Evolutionary conservation across 2,329 filamentous ascomycete genomes (phyloP).

Genomic region (Catunica adiposa): DNA sequence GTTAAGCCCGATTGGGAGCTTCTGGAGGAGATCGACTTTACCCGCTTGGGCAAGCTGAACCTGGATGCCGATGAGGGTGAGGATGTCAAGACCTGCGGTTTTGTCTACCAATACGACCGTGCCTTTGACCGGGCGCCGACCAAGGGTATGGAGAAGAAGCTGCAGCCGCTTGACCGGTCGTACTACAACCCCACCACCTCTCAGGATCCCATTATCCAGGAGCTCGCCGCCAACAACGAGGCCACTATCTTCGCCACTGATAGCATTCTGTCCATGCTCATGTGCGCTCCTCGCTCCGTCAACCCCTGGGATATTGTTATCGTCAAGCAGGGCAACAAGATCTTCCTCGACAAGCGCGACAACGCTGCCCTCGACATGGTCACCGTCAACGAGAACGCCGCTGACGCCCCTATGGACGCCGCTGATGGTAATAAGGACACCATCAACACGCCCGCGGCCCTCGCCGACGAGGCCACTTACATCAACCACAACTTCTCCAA

Average conservation of each 20-base stretch:
- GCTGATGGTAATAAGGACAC: conserved; percentile 84
- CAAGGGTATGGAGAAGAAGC: conserved; percentile 73
- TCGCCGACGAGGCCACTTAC: conserved; percentile 94
- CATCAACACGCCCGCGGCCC: conserved; percentile 82
- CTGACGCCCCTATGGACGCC: conserved; percentile 80
- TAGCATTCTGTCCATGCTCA: conserved; percentile 95
- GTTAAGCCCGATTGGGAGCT: conserved; percentile 92
- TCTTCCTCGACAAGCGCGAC: conserved; percentile 97
- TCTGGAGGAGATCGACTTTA: conserved; percentile 97
- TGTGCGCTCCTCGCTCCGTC: conserved; percentile 91
- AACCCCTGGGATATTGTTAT: conserved; percentile 99
- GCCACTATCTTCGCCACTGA: conserved; percentile 95
- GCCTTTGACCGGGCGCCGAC: conserved; percentile 86
- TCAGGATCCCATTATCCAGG: conserved; percentile 89
- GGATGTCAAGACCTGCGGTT: conserved; percentile 87
- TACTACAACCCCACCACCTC: conserved; percentile 98
- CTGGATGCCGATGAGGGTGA: conserved; percentile 88
- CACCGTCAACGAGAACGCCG: conserved; percentile 96
- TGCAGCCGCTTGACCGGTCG: conserved; percentile 78
- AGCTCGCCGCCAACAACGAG: conserved; percentile 88
- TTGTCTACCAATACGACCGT: conserved; percentile 97
- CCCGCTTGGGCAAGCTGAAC: conserved; percentile 86
- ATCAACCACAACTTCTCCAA: conserved; percentile 99
- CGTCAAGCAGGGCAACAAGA: conserved; percentile 80
- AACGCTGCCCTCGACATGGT: conserved; percentile 92